A percentile compares a stretch with the other conserved stretches of the same genome.
These are phyloP conservation scores for Dionaea muscipula DNA, from an alignment of 179 eudicot species.

Conservation along the genomic window DNA sequence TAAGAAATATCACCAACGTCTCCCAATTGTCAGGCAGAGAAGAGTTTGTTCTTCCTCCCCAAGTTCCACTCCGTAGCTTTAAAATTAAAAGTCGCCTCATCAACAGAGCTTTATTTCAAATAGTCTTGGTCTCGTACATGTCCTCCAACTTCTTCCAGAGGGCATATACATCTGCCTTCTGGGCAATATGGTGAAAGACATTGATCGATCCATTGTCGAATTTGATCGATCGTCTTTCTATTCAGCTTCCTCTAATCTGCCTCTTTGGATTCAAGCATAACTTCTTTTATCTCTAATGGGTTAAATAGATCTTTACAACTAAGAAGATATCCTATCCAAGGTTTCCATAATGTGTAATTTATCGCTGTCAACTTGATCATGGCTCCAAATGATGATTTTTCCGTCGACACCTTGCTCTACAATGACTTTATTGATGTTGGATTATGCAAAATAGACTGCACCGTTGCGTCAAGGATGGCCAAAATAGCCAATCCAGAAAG, in stretches of 20 bases:
- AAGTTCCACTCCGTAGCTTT: neutral
- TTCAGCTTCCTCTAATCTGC: neutral
- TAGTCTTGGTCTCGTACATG: neutral
- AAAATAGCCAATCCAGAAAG: too few relatives aligned
- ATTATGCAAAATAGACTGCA: too few relatives aligned
- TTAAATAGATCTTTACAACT: too few relatives aligned
- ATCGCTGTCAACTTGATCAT: too few relatives aligned
- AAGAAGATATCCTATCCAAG: too few relatives aligned
- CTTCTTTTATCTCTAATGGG: too few relatives aligned
- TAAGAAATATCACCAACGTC: neutral
- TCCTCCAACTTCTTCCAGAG: conserved; percentile 3
- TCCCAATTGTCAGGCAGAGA: neutral
- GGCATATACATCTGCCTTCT: neutral
- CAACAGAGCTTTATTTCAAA: neutral
- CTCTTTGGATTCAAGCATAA: neutral
- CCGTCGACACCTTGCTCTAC: too few relatives aligned
- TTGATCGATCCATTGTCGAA: neutral
- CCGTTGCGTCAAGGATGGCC: too few relatives aligned
- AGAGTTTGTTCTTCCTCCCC: neutral
- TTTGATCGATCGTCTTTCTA: neutral
- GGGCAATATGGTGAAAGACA: conserved; percentile 1
- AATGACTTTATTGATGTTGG: too few relatives aligned
- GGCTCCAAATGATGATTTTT: too few relatives aligned
- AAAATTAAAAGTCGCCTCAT: neutral
- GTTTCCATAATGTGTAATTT: too few relatives aligned